phyloP scores from a whole-genome alignment of 139 green algal genomes.

The Spirogloea muscicola region DNA sequence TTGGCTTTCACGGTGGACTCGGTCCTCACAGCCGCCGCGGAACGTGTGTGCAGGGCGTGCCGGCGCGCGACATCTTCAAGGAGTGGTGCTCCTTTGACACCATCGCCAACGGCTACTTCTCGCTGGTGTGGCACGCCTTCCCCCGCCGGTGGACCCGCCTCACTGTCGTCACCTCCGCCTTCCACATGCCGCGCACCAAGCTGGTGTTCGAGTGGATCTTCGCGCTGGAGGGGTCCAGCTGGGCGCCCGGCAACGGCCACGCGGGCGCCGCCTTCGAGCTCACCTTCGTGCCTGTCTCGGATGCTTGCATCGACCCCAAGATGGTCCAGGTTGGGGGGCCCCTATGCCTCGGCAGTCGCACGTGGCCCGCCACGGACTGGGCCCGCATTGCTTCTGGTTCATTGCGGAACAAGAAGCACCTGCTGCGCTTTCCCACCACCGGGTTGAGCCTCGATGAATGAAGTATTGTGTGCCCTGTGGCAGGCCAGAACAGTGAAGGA shows the following conservation, averaged over 20 bases:
- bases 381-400: too few relatives aligned
- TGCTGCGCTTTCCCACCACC: too few relatives aligned
- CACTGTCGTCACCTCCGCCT: constrained; percentile 38
- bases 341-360: too few relatives aligned
- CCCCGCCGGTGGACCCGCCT: constrained; percentile 31
- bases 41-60: constrained; percentile 15
- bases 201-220: constrained; percentile 52
- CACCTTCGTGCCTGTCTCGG: constrained; percentile 11
- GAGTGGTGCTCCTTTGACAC: constrained; percentile 50
- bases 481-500: constrained; percentile 12
- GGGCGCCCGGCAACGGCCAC: too few relatives aligned
- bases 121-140: constrained; percentile 35
- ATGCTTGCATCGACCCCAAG: constrained; percentile 9
- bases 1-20: too few relatives aligned
- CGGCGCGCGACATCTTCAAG: constrained; percentile 31
- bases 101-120: constrained; percentile 47
- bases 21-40: too few relatives aligned
- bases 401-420: too few relatives aligned
- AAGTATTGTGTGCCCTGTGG: too few relatives aligned
- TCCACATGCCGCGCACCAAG: constrained; percentile 45
- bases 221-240: constrained; percentile 28
- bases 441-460: too few relatives aligned
- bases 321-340: constrained; percentile 38
- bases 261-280: constrained; percentile 14
- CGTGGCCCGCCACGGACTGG: too few relatives aligned